These are phyloP conservation scores for Annulohypoxylon stygium DNA, from an alignment of 495 filamentous ascomycete genomes.

Conservation along the genomic window DNA sequence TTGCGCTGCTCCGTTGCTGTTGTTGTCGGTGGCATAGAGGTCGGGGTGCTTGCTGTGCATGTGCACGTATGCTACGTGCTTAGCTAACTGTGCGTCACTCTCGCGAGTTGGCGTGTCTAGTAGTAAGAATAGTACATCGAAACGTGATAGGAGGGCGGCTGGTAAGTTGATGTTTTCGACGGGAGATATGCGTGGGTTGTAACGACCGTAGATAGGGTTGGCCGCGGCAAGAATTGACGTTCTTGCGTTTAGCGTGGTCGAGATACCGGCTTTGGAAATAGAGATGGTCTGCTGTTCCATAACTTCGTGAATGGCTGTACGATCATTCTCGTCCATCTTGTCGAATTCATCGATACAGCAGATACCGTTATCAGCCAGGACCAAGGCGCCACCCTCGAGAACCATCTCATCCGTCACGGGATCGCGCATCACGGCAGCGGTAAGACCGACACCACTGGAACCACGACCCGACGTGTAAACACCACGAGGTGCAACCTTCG, in stretches of 20 bases:
- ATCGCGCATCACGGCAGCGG: slow-evolving; percentile 97
- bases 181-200: slow-evolving; percentile 95
- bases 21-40: slow-evolving; percentile 57
- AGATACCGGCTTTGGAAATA: slow-evolving; percentile 98
- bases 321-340: slow-evolving; percentile 98
- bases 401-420: slow-evolving; percentile 99
- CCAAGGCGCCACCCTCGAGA: slow-evolving; percentile 93
- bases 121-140: slow-evolving; percentile 96
- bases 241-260: slow-evolving; percentile 92
- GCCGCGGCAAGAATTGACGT: slow-evolving; percentile 98
- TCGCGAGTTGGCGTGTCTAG: slow-evolving; percentile 92
- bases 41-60: slow-evolving; percentile 97
- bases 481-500: slow-evolving; percentile 95
- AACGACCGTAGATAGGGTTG: slow-evolving; percentile 96
- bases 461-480: slow-evolving; percentile 98
- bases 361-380: slow-evolving; percentile 96
- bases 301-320: slow-evolving; percentile 98
- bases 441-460: slow-evolving; percentile 95
- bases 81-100: slow-evolving; percentile 90
- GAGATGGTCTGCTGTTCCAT: slow-evolving; percentile 99
- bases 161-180: slow-evolving; percentile 99
- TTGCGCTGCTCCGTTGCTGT: slow-evolving; percentile 34
- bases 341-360: slow-evolving; percentile 99
- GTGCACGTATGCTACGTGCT: slow-evolving; percentile 96
- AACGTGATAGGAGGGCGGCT: slow-evolving; percentile 93